Evolutionary conservation across 2,329 filamentous ascomycete species (phyloP).

Genomic region (Drechslerella dactyloides): DNA sequence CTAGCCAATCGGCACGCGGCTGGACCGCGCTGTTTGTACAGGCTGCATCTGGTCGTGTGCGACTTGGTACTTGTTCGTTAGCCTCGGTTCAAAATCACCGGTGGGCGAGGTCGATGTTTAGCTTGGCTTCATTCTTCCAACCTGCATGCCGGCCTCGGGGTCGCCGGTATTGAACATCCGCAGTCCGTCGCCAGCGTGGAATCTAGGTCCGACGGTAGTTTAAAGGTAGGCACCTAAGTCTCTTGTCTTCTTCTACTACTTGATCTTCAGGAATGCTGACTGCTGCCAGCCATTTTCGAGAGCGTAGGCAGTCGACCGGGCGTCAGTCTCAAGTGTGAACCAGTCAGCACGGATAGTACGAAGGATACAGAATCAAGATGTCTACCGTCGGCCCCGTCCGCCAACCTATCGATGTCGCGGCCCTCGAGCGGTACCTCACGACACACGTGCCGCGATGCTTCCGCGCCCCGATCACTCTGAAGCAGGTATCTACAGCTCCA

Average conservation of each 20-base stretch:
- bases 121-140: not conserved
- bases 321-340: too few relatives aligned
- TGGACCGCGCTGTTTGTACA: not conserved
- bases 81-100: slow-evolving; percentile 32
- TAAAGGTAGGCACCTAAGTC: slow-evolving; percentile 14
- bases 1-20: slow-evolving; percentile 9
- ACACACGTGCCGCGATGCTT: slow-evolving; percentile 78
- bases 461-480: slow-evolving; percentile 79
- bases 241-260: slow-evolving; percentile 3
- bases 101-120: not conserved
- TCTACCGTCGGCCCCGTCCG: slow-evolving; percentile 81
- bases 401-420: slow-evolving; percentile 83
- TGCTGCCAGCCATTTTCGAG: not conserved
- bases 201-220: not conserved
- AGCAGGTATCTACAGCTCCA: slow-evolving; percentile 71
- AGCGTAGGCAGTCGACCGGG: not conserved
- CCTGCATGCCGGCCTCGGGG: slow-evolving; percentile 19
- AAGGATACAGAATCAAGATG: slow-evolving; percentile 56
- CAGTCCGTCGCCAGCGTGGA: not conserved
- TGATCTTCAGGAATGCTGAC: not conserved
- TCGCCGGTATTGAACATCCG: slow-evolving; percentile 12
- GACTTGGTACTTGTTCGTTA: slow-evolving; percentile 10
- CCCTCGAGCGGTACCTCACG: slow-evolving; percentile 78
- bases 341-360: too few relatives aligned
- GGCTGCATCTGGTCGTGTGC: slow-evolving; percentile 15